Evolutionary conservation across 1,284 basidiomycete genomes (phyloP), one percentile per base, ranked within the genome.

Genomic region (Vanrija sp.): DNA sequence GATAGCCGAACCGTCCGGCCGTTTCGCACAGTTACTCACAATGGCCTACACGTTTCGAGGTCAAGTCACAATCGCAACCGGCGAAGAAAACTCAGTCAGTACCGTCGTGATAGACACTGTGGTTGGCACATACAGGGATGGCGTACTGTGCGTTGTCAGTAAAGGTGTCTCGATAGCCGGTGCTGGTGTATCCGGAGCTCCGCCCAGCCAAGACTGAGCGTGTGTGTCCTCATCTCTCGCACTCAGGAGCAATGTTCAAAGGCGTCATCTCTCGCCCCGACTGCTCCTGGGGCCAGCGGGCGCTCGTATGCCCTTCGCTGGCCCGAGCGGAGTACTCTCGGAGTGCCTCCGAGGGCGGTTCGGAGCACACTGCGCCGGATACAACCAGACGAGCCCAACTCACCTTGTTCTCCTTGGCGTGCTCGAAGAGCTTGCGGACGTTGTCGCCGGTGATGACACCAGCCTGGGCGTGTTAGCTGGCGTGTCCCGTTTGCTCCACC

Each of bases 371-470:
- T 31, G 12, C 5, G 31, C 31, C 31, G 31, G 31, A 31, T 31
- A 31, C 31, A 31, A 9, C 12, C 5, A 25, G 24, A 31, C 12
- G 31, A 2, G 1, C 12, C 12, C 4, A 16, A 76, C 84, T 64
- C 63, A 88, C 89, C 79, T 91, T 82, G 75, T 93, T 73, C 69
- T 85, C 82, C 70, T 85, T 85, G 35, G 89, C 89, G 77, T 92
- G 89, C 69, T 90, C 85, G 74, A 93, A 90, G 66, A 95, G 79
- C 77, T 88, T 89, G 77, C 87, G 84, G 67, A 88, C 85, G 74
- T 93, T 83, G 68, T 90, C 85, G 77, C 89, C 90, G 63, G 87
- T 89, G 67, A 94, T 77, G 61, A 94, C 90, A 68, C 90, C 90
- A 76, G 88, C 80, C 89, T 90, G 60, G 39, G 14, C 20, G 49